Conservation (phyloP, 2,329 filamentous ascomycete species). For the Ophiobolus disseminans region DNA sequence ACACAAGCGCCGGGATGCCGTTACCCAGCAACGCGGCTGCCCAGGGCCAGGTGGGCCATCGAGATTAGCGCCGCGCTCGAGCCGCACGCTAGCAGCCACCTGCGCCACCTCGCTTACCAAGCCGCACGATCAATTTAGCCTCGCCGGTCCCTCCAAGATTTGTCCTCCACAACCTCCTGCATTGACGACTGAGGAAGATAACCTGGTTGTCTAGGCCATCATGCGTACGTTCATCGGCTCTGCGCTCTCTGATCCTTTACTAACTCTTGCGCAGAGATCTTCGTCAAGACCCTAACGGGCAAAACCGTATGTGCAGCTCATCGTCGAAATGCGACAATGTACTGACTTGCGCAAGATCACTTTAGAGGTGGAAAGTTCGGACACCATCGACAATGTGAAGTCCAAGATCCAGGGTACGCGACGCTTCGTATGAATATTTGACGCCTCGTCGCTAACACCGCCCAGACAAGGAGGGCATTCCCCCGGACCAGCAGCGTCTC, state of each 20-base stretch:
- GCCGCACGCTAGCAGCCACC: neutral
- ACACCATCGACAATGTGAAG: constrained; percentile 99
- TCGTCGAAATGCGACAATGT: neutral
- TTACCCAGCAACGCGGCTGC: constrained; percentile 36
- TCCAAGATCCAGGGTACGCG: constrained; percentile 80
- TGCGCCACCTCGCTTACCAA: constrained; percentile 17
- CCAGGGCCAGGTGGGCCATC: no score
- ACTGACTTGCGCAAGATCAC: constrained; percentile 60
- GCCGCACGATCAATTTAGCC: constrained; percentile 18
- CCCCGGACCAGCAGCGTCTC: constrained; percentile 97
- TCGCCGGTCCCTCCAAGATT: constrained; percentile 17
- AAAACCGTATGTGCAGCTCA: constrained; percentile 76
- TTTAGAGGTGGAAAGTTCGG: constrained; percentile 99
- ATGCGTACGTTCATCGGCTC: neutral
- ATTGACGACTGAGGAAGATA: constrained; percentile 68
- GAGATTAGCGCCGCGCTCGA: constrained; percentile 14
- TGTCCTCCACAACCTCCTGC: constrained; percentile 40
- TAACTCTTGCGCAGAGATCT: constrained; percentile 57
- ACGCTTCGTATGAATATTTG: neutral
- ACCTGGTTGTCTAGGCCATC: constrained; percentile 62
- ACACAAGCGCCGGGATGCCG: constrained; percentile 28
- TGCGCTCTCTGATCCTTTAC: constrained; percentile 20
- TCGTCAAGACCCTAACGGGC: constrained; percentile 81
- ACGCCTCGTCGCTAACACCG: constrained; percentile 30
- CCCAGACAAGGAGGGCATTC: constrained; percentile 99